Percentiles rank a stretch among this genome's conserved stretches.
phyloP scores from a whole-genome alignment of 2,329 filamentous ascomycete genomes.

The Cytospora schulzeri region DNA sequence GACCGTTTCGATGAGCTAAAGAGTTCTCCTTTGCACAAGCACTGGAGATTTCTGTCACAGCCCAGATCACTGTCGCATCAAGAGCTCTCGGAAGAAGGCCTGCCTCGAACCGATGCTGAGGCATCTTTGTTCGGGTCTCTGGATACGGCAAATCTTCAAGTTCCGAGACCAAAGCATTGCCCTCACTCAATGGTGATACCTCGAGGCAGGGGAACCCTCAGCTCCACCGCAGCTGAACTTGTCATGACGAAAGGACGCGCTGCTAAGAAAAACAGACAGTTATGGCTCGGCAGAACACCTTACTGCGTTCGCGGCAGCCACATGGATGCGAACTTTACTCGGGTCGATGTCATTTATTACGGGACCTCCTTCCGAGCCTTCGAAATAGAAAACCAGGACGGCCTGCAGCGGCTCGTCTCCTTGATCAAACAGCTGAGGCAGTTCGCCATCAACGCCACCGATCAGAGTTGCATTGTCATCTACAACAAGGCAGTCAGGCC shows the following conservation, averaged over 20 bases:
- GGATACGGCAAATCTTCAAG: neutral
- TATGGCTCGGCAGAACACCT: slow-evolving; percentile 24
- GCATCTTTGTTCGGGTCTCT: slow-evolving; percentile 4
- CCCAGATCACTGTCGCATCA: neutral
- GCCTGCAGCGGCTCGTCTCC: slow-evolving; percentile 21
- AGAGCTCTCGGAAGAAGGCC: neutral
- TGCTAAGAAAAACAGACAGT: slow-evolving; percentile 8
- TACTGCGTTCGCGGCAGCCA: slow-evolving; percentile 9
- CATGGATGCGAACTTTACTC: slow-evolving; percentile 1
- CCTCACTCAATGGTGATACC: slow-evolving; percentile 2
- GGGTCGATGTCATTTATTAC: neutral
- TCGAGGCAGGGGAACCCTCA: slow-evolving; percentile 17
- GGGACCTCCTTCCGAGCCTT: slow-evolving; percentile 9
- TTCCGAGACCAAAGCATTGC: neutral
- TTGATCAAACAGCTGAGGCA: slow-evolving; percentile 15
- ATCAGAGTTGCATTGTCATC: slow-evolving; percentile 17
- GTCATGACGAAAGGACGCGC: neutral
- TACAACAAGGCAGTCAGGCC: slow-evolving; percentile 6
- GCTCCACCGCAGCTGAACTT: slow-evolving; percentile 22
- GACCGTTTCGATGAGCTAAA: neutral
- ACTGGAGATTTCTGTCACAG: slow-evolving; percentile 4
- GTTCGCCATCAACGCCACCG: neutral
- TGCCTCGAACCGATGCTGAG: slow-evolving; percentile 7
- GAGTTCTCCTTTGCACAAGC: neutral
- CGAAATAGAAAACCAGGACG: slow-evolving; percentile 2